Conservation (phyloP, 352 stramenopile species). For the Phytophthora idaei region DNA sequence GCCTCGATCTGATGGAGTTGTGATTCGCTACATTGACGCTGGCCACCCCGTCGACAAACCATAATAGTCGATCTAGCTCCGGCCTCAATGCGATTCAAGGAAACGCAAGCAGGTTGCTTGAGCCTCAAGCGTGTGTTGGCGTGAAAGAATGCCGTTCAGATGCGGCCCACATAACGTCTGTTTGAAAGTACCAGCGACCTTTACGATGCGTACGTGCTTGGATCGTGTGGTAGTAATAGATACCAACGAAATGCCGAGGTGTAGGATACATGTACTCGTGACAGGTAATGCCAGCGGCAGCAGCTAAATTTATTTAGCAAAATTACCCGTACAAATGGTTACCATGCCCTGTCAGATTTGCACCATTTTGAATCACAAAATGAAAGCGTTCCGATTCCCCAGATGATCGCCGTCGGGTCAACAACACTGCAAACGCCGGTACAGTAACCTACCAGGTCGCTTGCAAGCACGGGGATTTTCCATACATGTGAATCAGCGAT, state of each 20-base stretch:
- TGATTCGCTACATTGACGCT: constrained; percentile 6
- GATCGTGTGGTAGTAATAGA: no score
- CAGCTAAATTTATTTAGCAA: no score
- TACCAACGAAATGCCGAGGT: neutral
- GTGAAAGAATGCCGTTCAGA: constrained; percentile 1
- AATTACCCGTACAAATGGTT: no score
- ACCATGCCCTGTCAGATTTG: no score
- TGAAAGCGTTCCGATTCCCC: constrained; percentile 3
- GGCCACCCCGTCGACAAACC: constrained; percentile 7
- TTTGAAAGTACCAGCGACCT: constrained; percentile 2
- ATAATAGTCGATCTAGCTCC: constrained; percentile 11
- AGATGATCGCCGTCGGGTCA: constrained; percentile 19
- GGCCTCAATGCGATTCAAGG: constrained; percentile 11
- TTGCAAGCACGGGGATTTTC: constrained; percentile 16
- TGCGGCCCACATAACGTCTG: constrained; percentile 1
- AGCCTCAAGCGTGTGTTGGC: neutral
- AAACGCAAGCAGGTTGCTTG: neutral
- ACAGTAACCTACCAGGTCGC: constrained; percentile 11
- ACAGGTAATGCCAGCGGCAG: neutral
- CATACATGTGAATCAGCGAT: neutral
- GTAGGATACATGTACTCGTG: neutral
- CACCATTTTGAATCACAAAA: neutral
- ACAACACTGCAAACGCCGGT: constrained; percentile 8
- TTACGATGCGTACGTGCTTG: constrained; percentile 1
- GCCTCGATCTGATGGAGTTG: neutral